A percentile compares a stretch with the other conserved stretches of the same genome.
phyloP scores from a whole-genome alignment of 495 filamentous ascomycete species.

The Corynascus novoguineensis region DNA sequence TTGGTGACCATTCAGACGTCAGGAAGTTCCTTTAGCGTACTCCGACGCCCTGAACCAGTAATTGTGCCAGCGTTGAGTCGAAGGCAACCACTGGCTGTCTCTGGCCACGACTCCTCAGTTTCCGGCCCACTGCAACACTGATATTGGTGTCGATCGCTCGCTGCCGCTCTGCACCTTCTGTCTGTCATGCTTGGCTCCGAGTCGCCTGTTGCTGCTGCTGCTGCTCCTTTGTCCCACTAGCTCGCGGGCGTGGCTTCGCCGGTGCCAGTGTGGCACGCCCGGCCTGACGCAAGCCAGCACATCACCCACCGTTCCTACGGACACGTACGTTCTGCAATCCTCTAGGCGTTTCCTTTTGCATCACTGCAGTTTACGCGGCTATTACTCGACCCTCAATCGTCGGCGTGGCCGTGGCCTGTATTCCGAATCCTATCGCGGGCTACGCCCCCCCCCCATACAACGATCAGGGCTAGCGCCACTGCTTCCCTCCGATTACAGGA shows the following conservation, averaged over 20 bases:
- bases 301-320: constrained; percentile 10
- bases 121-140: constrained; percentile 32
- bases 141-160: constrained; percentile 30
- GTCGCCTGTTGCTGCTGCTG: constrained; percentile 18
- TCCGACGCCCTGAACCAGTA: constrained; percentile 34
- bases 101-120: constrained; percentile 34
- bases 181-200: constrained; percentile 29
- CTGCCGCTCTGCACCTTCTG: constrained; percentile 26
- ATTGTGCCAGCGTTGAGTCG: constrained; percentile 31
- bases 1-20: constrained; percentile 29
- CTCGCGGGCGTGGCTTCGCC: constrained; percentile 19
- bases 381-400: constrained; percentile 3
- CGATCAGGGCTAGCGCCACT: background rate
- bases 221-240: constrained; percentile 18
- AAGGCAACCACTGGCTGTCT: constrained; percentile 39
- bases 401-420: constrained; percentile 12
- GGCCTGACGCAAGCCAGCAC: constrained; percentile 23
- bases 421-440: constrained; percentile 1
- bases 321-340: constrained; percentile 23
- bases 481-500: constrained; percentile 2
- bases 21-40: constrained; percentile 21
- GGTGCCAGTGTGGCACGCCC: constrained; percentile 7
- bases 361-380: background rate
- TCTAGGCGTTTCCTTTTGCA: background rate
- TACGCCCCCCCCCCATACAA: background rate